Evolutionary conservation across 1,284 basidiomycete genomes (phyloP), one percentile per base, ranked within the genome.

Genomic region (Amylostereum areolatum): DNA sequence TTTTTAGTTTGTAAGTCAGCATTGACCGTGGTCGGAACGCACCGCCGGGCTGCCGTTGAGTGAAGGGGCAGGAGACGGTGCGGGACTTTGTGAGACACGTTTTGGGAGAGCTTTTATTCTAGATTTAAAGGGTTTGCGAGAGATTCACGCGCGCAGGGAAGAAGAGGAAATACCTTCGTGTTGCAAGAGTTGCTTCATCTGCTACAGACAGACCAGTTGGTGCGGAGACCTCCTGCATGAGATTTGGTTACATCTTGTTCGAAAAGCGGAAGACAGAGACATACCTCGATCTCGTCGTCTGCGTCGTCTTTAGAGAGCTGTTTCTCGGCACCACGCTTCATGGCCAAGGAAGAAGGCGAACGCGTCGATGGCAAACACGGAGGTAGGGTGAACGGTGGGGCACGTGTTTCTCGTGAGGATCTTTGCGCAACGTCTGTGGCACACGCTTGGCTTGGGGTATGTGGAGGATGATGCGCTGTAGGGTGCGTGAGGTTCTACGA

Each of bases 281-380:
- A 39, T 43, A 62, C 55, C 52, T 69, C 68, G 52, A 62, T 53
- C 43, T 73, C 72, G 33, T 70, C 70, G 4, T 70, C 74, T 25
- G 67, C 68, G 36, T 72, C 74, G 52, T 85, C 85, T 60, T 81
- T 88, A 10, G 77, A 74, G 34, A 89, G 61, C 59, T 92, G 85
- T 52, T 72, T 78, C 45, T 89, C 87, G 59, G 89, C 89, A 48
- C 73, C 76, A 62, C 89, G 79, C 68, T 91, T 92, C 75, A 86
- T 85, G 58, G 52, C 64, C 53, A 9, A 18, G 37, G 27, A 34
- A 32, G 35, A 18, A 18, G 18, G 18, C 18, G 18, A 47, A 39
- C 46, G 46, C 35, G 46, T 46, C 31, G 25, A 46, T n/a, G 11
- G 7, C 29, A 3, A 10, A 25, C 46, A 25, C 66, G 18, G 18